Percentiles rank a stretch among this genome's conserved stretches.
phyloP scores from a whole-genome alignment of 2,329 filamentous ascomycete genomes.

The Ceratocystiopsis minuta region DNA sequence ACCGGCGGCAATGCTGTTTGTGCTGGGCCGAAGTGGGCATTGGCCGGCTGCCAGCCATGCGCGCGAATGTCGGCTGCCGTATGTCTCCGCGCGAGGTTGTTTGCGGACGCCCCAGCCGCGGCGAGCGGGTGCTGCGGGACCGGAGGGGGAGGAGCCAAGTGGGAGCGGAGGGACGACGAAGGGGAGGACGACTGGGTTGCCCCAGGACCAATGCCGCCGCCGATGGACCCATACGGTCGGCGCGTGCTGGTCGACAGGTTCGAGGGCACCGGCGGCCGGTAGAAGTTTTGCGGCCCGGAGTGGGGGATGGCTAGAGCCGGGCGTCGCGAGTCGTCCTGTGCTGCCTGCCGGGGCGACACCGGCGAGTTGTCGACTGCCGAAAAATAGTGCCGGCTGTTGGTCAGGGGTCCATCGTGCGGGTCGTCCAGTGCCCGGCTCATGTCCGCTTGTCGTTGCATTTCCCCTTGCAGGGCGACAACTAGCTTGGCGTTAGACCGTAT shows the following conservation, averaged over 20 bases:
- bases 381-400: constrained; percentile 48
- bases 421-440: constrained; percentile 39
- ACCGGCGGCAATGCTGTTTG: constrained; percentile 24
- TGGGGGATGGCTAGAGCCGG: constrained; percentile 46
- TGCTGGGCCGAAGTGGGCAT: constrained; percentile 50
- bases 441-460: constrained; percentile 44
- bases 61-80: constrained; percentile 92
- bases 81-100: constrained; percentile 64
- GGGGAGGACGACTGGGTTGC: constrained; percentile 43
- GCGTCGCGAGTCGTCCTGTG: constrained; percentile 67
- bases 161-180: constrained; percentile 52
- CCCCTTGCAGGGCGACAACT: constrained; percentile 39
- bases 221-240: constrained; percentile 75
- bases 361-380: constrained; percentile 54
- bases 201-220: constrained; percentile 22
- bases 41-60: constrained; percentile 53
- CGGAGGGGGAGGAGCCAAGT: constrained; percentile 41
- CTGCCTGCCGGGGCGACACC: constrained; percentile 71
- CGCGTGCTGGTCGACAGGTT: constrained; percentile 60
- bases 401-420: constrained; percentile 47
- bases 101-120: constrained; percentile 42
- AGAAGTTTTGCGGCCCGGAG: constrained; percentile 39
- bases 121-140: constrained; percentile 21
- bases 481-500: constrained; percentile 5
- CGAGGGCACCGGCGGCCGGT: constrained; percentile 64